Base-by-base conservation (phyloP, 2,329 filamentous ascomycete genomes). In the Aspergillus viridinutans region DNA sequence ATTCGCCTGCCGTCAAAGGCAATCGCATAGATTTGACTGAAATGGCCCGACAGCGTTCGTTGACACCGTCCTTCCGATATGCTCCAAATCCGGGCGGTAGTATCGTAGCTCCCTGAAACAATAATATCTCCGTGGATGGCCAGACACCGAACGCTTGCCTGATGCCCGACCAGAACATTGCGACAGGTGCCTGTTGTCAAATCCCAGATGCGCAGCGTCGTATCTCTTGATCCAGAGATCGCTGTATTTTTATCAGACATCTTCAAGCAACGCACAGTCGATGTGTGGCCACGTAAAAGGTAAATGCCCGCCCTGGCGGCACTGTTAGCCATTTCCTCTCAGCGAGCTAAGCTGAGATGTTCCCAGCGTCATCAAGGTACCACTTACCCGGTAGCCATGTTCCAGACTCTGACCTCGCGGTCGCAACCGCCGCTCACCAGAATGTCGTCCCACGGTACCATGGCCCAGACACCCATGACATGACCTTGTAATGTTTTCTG, bases 381-480 rank as follows among this genome's bases (percentile, higher is more conserved):
- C 35, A 54, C 70, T 67, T 83, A 95, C 90, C 92, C 94, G 59
- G 90, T 96, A 52, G 87, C 86, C 80, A 99, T 87, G 69, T 99
- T 90, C 94, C 94, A 99, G 5, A 99, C 94, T 56, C 94, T 85
- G 28, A 99, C 94, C 71, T 99, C 94, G 59, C 94, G 85, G 77
- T 99, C 94, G 72, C 94, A 99, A 5, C 94, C 94, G 67, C 94
- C 94, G 67, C 92, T 97, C 58, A 99, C 94, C 59, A 99, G 82
- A 53, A 90, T 89, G 72, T 99, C 93, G 58, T 90, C 93, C 90
- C 92, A 97, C 6, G 94, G 94, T 25, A 99, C 92, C 93, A 99
- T 97, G 50, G 94, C 94, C 94, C 94, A 99, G 21, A 99, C 94
- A 43, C 94, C 94, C 94, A 99, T 99, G 48, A 97, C 90, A 77